A percentile compares a stretch with the other conserved stretches of the same genome.
phyloP scores from a whole-genome alignment of 257 asterid species.

The Capsicum pubescens region DNA sequence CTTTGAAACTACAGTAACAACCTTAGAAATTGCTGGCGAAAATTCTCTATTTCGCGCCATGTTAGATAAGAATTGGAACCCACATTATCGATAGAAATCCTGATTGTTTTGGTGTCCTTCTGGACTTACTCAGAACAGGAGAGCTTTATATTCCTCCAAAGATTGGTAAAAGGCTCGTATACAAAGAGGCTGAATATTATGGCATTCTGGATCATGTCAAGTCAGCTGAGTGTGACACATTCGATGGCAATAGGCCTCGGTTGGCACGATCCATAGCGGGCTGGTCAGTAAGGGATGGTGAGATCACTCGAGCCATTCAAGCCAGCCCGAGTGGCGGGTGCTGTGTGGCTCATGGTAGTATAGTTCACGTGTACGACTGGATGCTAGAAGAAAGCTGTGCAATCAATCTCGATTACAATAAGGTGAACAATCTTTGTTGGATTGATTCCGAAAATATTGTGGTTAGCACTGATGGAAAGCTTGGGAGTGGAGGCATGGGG shows the following conservation, averaged over 20 bases:
- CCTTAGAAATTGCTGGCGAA: conserved; percentile 81
- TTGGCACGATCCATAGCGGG: conserved; percentile 50
- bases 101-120: conserved; percentile 71
- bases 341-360: conserved; percentile 78
- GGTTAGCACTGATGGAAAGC: conserved; percentile 65
- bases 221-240: conserved; percentile 73
- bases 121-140: conserved; percentile 82
- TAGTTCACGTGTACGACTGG: conserved; percentile 91
- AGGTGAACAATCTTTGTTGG: conserved; percentile 80
- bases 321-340: conserved; percentile 86
- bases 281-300: conserved; percentile 64
- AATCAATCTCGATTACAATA: conserved; percentile 65
- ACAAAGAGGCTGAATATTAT: conserved; percentile 76
- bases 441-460: conserved; percentile 62
- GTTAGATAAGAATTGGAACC: conserved; percentile 80
- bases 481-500: conserved; percentile 81
- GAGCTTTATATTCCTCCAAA: conserved; percentile 71
- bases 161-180: conserved; percentile 58
- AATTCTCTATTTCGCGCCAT: conserved; percentile 78
- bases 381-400: conserved; percentile 78
- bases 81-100: conserved; percentile 79
- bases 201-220: conserved; percentile 74
- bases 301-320: conserved; percentile 56
- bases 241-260: conserved; percentile 76
- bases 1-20: conserved; percentile 81